Evolutionary conservation across 1,139 yeast species (phyloP).

Genomic region (Yamadazyma atmosphaerica): DNA sequence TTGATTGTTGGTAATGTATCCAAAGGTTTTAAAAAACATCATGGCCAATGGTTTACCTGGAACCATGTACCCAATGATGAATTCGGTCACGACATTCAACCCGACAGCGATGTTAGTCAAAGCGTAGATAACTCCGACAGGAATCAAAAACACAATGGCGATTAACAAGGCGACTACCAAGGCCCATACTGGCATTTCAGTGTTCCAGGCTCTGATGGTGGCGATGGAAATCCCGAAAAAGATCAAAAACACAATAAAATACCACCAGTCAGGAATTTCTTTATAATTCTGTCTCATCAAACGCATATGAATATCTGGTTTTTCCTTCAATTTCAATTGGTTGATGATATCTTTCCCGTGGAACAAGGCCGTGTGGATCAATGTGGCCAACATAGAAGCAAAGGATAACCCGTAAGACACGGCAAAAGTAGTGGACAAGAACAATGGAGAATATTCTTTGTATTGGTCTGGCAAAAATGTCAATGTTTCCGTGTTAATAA

Average conservation of each 20-base stretch:
- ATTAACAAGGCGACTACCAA: slow-evolving; percentile 41
- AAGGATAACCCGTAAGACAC: slow-evolving; percentile 62
- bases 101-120: slow-evolving; percentile 47
- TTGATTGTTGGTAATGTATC: slow-evolving; percentile 54
- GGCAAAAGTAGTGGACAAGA: slow-evolving; percentile 63
- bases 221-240: slow-evolving; percentile 43
- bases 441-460: slow-evolving; percentile 49
- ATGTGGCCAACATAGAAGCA: slow-evolving; percentile 49
- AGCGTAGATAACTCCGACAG: slow-evolving; percentile 44
- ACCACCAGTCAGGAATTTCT: slow-evolving; percentile 74
- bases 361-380: slow-evolving; percentile 49
- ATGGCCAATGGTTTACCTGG: slow-evolving; percentile 50
- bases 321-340: slow-evolving; percentile 32
- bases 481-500: slow-evolving; percentile 38
- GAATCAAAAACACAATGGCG: slow-evolving; percentile 41
- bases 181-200: slow-evolving; percentile 43
- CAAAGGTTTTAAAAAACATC: slow-evolving; percentile 49
- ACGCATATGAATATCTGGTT: slow-evolving; percentile 58
- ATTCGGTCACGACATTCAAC: slow-evolving; percentile 47
- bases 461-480: slow-evolving; percentile 51
- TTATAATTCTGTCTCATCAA: slow-evolving; percentile 55
- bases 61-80: slow-evolving; percentile 47
- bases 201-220: slow-evolving; percentile 41
- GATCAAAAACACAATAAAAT: slow-evolving; percentile 40
- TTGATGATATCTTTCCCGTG: slow-evolving; percentile 54